Percentiles rank a stretch among this genome's conserved stretches.
phyloP scores from a whole-genome alignment of 495 filamentous ascomycete species.

The Copromyces sp. region DNA sequence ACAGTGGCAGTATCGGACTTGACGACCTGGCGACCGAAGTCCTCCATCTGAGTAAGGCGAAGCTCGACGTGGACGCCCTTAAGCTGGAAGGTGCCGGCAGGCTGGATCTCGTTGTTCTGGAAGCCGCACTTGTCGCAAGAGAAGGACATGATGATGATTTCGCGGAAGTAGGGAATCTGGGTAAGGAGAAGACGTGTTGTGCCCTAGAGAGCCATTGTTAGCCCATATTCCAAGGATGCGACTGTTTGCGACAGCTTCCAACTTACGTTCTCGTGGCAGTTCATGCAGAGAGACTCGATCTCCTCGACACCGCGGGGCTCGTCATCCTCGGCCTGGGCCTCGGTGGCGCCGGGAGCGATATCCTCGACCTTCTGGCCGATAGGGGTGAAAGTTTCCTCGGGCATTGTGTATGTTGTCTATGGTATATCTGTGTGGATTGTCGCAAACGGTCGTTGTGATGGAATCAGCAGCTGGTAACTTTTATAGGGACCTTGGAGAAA shows the following conservation, averaged over 20 bases:
- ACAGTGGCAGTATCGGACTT: conserved; percentile 80
- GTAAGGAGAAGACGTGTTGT: conserved; percentile 77
- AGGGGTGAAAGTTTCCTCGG: conserved; percentile 39
- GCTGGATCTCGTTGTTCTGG: conserved; percentile 82
- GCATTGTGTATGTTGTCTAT: conserved; percentile 16
- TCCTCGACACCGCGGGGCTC: conserved; percentile 48
- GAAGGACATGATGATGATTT: conserved; percentile 96
- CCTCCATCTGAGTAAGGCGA: conserved; percentile 53
- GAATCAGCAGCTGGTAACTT: not conserved
- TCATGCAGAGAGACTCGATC: conserved; percentile 41
- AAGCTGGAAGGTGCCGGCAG: conserved; percentile 82
- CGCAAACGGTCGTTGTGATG: not conserved
- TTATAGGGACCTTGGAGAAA: conserved; percentile 15
- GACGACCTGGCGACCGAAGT: conserved; percentile 78
- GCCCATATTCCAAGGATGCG: not conserved
- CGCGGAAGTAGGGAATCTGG: conserved; percentile 89
- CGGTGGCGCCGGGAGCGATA: conserved; percentile 21
- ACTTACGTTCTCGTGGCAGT: conserved; percentile 64
- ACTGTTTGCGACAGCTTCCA: not conserved
- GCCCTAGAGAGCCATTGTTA: conserved; percentile 43
- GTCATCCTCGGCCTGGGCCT: conserved; percentile 35
- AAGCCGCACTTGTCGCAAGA: conserved; percentile 80
- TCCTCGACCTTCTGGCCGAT: conserved; percentile 45
- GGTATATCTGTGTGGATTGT: not conserved
- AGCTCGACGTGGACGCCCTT: conserved; percentile 74